Percentiles rank a stretch among this genome's conserved stretches.
Evolutionary conservation across 129 eudicot genomes (phyloP).

Genomic region (Chrysanthemum lavandulifolium): DNA sequence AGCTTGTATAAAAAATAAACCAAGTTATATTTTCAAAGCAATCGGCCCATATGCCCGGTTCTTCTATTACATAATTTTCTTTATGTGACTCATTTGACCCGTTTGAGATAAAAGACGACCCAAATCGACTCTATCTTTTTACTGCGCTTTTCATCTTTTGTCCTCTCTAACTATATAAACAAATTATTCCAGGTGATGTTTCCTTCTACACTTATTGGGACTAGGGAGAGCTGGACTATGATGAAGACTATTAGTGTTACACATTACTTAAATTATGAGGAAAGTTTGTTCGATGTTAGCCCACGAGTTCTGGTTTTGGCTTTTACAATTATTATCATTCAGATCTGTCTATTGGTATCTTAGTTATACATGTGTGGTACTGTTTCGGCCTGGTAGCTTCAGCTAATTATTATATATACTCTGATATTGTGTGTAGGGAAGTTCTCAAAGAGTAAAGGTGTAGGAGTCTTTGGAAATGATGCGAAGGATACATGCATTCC

Average conservation of each 20-base stretch:
- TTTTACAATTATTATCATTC: too few species aligned
- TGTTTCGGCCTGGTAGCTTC: neutral
- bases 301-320: too few species aligned
- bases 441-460: slow-evolving; percentile 88
- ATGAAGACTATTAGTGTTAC: slow-evolving; percentile 92
- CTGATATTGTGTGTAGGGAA: slow-evolving; percentile 38
- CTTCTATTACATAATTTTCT: too few species aligned
- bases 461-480: slow-evolving; percentile 97
- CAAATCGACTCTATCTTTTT: too few species aligned
- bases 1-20: too few species aligned
- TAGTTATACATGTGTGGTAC: neutral
- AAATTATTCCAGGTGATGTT: slow-evolving; percentile 73
- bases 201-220: slow-evolving; percentile 94
- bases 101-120: neutral
- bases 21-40: too few species aligned
- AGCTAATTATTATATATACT: neutral
- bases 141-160: neutral
- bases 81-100: neutral
- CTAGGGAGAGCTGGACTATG: slow-evolving; percentile 85
- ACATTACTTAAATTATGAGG: slow-evolving; percentile 87
- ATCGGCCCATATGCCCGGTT: too few species aligned
- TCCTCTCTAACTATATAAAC: neutral
- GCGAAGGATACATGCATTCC: slow-evolving; percentile 88
- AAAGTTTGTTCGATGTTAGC: slow-evolving; percentile 48
- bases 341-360: neutral